Evolutionary conservation across 768 basidiomycete genomes (phyloP).

Genomic region (Suillus paluster): DNA sequence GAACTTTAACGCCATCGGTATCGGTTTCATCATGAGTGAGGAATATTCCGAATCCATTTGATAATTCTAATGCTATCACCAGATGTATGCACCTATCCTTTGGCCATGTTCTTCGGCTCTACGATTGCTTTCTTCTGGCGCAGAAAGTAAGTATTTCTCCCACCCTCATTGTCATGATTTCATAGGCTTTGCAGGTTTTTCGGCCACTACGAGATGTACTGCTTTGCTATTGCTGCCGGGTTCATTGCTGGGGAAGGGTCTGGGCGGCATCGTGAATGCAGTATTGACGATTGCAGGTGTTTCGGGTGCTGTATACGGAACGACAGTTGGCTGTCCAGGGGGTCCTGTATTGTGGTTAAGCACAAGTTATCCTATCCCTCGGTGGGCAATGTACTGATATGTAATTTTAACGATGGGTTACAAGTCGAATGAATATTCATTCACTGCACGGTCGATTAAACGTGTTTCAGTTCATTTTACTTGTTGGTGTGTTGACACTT

Average conservation of each 20-base stretch:
- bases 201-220: conserved; percentile 25
- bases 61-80: not conserved
- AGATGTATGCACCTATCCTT: conserved; percentile 27
- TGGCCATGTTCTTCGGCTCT: conserved; percentile 30
- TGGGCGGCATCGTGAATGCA: conserved; percentile 40
- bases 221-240: conserved; percentile 43
- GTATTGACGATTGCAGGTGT: conserved; percentile 34
- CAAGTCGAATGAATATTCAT: not conserved
- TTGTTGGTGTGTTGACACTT: not conserved
- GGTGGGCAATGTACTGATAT: not conserved
- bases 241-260: conserved; percentile 46
- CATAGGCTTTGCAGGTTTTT: conserved; percentile 6
- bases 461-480: not conserved
- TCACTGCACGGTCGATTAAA: not conserved
- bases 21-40: conserved; percentile 19
- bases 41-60: not conserved
- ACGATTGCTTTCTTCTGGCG: conserved; percentile 28
- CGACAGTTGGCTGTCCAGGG: conserved; percentile 34
- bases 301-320: conserved; percentile 30
- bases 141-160: not conserved
- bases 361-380: not conserved
- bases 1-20: conserved; percentile 33
- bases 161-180: not conserved
- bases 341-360: conserved; percentile 31
- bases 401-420: not conserved